Evolutionary conservation across 2,329 filamentous ascomycete species (phyloP), one percentile per base, ranked within the genome.

Genomic region (Epichloe baconii): DNA sequence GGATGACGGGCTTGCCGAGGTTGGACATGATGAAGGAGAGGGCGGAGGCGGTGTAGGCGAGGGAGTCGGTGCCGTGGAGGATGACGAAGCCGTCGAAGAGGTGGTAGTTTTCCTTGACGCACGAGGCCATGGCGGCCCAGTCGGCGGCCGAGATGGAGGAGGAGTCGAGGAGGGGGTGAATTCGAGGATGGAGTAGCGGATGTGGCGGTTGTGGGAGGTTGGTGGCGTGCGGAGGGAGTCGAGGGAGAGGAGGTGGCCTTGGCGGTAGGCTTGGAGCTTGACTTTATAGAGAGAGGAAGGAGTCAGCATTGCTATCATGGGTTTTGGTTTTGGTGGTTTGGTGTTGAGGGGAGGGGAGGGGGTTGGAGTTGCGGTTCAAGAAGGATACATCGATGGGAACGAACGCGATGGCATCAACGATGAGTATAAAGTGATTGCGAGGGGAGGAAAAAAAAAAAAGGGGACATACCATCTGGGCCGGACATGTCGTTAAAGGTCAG

Each of bases 11-110:
- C 71, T 95, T 96, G 48, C 88, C 89, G 14, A 96, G 75, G 62
- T 94, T 88, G 61, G 86, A 79, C 64, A 95, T 79, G 87, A 95
- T 95, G 71, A 95, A 96, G 58, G 87, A 93, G 52, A 96, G 74
- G 3, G 90, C 90, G 5, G 88, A 94, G 55, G 86, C 86, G 4
- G 88, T 93, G 68, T 95, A 95, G 17, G 85, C 86, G 48, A 95
- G 73, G 44, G 87, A 94, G 68, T 95, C 89, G 6, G 89, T 95
- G 54, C 89, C 89, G 66, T 95, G 89, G 36, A 95, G 80, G 41
- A 95, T 82, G 21, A 95, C 88, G 62, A 95, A 95, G 19, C 86
- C 88, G 65, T 95, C 90, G 61, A 89, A 96, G 0, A 88, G 76
- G 55, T 83, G 83, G 66, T 95, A 95, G 67, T 96, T 96, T 56